Base-by-base conservation (phyloP, 768 basidiomycete species). In the Cystobasidium tubakii region DNA sequence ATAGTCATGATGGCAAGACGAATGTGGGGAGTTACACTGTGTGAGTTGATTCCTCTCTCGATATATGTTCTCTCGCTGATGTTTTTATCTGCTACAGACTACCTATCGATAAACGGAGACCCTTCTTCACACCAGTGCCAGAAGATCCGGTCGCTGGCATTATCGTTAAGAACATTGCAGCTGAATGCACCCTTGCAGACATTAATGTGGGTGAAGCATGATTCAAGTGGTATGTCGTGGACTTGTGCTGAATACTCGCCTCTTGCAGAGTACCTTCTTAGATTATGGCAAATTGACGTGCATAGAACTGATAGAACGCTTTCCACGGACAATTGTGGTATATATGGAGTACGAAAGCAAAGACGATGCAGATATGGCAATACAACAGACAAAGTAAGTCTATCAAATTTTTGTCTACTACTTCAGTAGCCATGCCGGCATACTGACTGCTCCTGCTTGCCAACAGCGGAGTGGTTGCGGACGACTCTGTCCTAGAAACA, bases 41-140 rank as follows among this genome's bases (percentile, higher is more conserved):
- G 69, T 71, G 62, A 34, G 15, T 9, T 10, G 10, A 9, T 34
- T 21, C 25, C 62, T 36, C 9, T 25, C 12, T 9, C 23, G 21
- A 63, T 6, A 10, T 7, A 21, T 21, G 10, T 7, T 9, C 62
- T 63, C 23, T 27, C 12, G 27, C 9, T 7, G 21, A 34, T 63
- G 7, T 21, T 36, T 27, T 9, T 1, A 43, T n/a, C n/a, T 34
- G 21, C 17, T 12, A 4, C 69, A 71, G 69, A 23, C 34, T 71
- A n/a, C 69, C 69, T 6, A 12, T 31, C 23, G 69, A 71, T 25
- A 2, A 54, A 13, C 69, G 55, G 69, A 55, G 55, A 60, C 69
- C 69, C 6, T 71, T 53, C 50, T 71, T 71, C 34, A 71, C 69
- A 3, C 69, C 69, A 1, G 31, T 71, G 53, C 69, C 69, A 6